Evolutionary conservation across 805 yeast species (phyloP), one percentile per base, ranked within the genome.

Genomic region (Kuraishia piskuri): DNA sequence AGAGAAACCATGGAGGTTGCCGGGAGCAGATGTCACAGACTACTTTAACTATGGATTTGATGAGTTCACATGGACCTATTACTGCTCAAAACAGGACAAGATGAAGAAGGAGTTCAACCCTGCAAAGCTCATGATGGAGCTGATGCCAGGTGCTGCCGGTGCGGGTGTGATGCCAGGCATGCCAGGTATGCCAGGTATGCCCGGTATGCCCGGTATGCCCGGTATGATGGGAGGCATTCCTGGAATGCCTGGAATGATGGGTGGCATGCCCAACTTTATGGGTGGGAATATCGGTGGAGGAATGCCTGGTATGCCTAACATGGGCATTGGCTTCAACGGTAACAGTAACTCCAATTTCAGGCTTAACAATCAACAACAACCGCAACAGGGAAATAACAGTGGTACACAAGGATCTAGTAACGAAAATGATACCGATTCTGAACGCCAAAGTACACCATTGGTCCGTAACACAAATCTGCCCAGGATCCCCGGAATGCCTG

Each of bases 1-100:
- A 58, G 96, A 90, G 59, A 95, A 95, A 71, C 99, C 99, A 8
- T 94, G 99, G 99, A 80, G 99, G 65, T 83, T 88, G 58, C 97
- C 98, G 1, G 99, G 98, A 44, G 96, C 96, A 2, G 97, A 94
- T 69, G 71, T 89, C 46, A 80, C 96, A 7, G 98, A 94, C 68
- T 95, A 90, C 68, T 94, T 94, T 76, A 94, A 94, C 70, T 94
- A 83, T 63, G 99, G 99, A 1, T 94, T 94, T 65, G 96, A 94
- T 66, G 99, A 94, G 71, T 79, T 88, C 59, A 87, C 97, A 17
- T 94, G 99, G 99, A 83, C 87, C 53, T 90, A 91, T 22, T 94
- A 94, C 69, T 84, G 96, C 60, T 76, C 84, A 46, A 90, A 89
- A 66, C 97, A 91, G 64, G 96, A 91, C 66, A 84, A 82, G 59